These are phyloP conservation scores for Beauveria asiatica DNA, from an alignment of 2,329 filamentous ascomycete genomes.

Conservation along the genomic window DNA sequence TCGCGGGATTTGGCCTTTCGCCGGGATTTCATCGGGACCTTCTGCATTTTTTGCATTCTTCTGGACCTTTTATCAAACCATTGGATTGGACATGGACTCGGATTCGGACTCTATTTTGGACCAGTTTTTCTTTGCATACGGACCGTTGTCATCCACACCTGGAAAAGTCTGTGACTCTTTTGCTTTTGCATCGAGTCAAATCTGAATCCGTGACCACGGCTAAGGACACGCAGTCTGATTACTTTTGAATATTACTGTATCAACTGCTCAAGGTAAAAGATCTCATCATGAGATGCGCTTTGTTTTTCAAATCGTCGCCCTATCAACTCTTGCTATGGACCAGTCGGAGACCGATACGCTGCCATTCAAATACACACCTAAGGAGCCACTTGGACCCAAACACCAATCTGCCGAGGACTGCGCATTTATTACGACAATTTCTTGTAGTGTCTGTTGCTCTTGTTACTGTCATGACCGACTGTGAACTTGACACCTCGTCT, in stretches of 20 bases:
- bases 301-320: background rate
- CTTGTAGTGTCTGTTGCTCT: background rate
- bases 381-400: background rate
- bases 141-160: background rate
- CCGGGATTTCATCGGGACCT: background rate
- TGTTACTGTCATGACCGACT: background rate
- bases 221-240: constrained; percentile 4
- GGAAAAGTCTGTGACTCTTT: background rate
- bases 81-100: constrained; percentile 3
- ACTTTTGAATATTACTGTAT: constrained; percentile 10
- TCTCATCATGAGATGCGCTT: background rate
- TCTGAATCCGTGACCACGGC: background rate
- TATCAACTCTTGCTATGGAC: background rate
- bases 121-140: background rate
- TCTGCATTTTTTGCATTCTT: background rate
- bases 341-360: background rate
- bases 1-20: background rate
- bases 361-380: background rate
- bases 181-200: background rate
- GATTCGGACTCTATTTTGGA: background rate
- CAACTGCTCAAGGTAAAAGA: constrained; percentile 6
- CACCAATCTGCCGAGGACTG: background rate
- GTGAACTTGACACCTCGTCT: background rate
- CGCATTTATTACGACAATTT: background rate
- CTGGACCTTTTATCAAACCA: background rate